phyloP scores from a whole-genome alignment of 2,329 filamentous ascomycete genomes.

The Colletotrichum chlorophyti region DNA sequence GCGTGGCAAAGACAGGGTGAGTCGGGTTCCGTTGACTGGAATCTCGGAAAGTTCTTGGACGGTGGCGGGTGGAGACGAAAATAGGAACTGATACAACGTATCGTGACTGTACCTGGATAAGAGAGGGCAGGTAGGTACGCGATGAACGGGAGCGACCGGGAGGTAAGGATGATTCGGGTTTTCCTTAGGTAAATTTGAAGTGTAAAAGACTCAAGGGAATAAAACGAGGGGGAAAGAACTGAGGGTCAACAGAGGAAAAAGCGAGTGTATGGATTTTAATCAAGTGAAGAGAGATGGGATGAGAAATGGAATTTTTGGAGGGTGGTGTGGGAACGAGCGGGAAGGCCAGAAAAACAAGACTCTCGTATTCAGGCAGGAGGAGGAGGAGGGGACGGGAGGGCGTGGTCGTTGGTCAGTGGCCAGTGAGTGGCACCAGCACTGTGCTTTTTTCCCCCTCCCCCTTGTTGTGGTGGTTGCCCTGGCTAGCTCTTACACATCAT shows the following conservation, averaged over 20 bases:
- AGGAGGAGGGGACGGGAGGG: not conserved
- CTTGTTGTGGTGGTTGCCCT: too few relatives aligned
- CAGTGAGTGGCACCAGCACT: conserved; percentile 2
- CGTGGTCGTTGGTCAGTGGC: too few relatives aligned
- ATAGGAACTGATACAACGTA: conserved; percentile 12
- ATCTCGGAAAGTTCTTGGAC: conserved; percentile 14
- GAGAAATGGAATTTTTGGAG: not conserved
- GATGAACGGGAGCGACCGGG: conserved; percentile 11
- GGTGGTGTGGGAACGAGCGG: conserved; percentile 13
- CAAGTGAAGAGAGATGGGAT: conserved; percentile 5
- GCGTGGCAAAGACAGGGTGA: not conserved
- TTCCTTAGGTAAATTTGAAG: not conserved
- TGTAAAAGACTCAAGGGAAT: not conserved
- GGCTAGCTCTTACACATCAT: too few relatives aligned
- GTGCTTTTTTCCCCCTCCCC: too few relatives aligned
- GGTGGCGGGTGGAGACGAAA: conserved; percentile 14
- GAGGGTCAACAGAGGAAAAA: not conserved
- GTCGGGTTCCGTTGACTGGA: conserved; percentile 10
- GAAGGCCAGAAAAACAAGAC: conserved; percentile 25
- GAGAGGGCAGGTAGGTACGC: too few relatives aligned
- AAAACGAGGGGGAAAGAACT: not conserved
- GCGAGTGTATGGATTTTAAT: conserved; percentile 22
- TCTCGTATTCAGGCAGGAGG: conserved; percentile 19
- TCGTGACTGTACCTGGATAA: too few relatives aligned
- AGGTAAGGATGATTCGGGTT: not conserved